Evolutionary conservation across 495 filamentous ascomycete species (phyloP), one percentile per base, ranked within the genome.

Genomic region (Cetradonia linearis): DNA sequence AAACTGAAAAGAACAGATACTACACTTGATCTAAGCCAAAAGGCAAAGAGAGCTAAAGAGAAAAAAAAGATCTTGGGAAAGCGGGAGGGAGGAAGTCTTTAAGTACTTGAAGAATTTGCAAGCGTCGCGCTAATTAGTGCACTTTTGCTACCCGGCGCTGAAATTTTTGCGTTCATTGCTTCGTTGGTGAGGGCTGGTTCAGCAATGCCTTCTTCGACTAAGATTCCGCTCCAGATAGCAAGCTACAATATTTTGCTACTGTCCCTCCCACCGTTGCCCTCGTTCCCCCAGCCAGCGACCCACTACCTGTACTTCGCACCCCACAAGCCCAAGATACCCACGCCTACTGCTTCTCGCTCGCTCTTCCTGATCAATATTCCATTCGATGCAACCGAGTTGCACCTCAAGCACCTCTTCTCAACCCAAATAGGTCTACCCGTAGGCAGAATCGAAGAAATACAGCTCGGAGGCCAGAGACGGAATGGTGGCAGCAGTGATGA

Each of bases 21-120:
- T 91, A 93, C 88, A 93, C 88, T 91, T 91, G 88, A 93, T 91
- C 88, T 93, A 86, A 86, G 83, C 83, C 83, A 86, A 83, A 81
- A 83, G 83, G 83, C 81, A 61, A 64, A 64, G 60, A 63, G 63
- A 65, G 60, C 60, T 65, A 50, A 47, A 47, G 63, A 65, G 28
- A 53, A 63, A 65, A 3, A 56, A 42, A 42, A 40, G 34, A 56
- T n/a, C 20, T 40, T 33, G 0, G 34, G 8, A 56, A 44, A 1
- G 1, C 1, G 31, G 7, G 36, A 18, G 25, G 27, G 23, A 40
- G 2, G 25, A 16, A 56, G 37, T 38, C 34, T 53, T 53, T 30
- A 33, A 33, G 27, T 50, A 23, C 56, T 23, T 14, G 8, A n/a
- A 20, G 25, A 10, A 40, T 30, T 30, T 23, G 42, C 34, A 28